phyloP scores from a whole-genome alignment of 306 rosid genomes.

The Vigna trinervia region DNA sequence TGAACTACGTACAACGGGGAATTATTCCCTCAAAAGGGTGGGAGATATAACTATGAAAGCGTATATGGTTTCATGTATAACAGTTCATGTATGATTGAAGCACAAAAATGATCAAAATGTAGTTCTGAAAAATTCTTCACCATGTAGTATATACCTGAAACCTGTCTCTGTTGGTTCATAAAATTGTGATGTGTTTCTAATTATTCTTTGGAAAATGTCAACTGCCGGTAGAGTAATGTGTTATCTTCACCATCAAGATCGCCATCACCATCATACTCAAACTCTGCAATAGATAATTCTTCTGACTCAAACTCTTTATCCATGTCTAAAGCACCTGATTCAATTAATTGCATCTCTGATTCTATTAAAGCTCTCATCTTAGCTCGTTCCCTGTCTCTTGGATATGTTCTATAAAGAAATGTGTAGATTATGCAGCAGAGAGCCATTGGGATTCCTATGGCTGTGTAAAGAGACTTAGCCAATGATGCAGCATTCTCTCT shows the following conservation, averaged over 20 bases:
- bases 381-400: slow-evolving; percentile 85
- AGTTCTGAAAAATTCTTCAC: slow-evolving; percentile 7
- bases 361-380: slow-evolving; percentile 65
- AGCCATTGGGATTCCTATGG: slow-evolving; percentile 87
- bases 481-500: slow-evolving; percentile 84
- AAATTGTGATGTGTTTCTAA: slow-evolving; percentile 20
- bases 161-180: background rate
- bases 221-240: slow-evolving; percentile 58
- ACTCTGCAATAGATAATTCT: slow-evolving; percentile 56
- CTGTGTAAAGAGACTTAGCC: slow-evolving; percentile 83
- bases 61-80: slow-evolving; percentile 12
- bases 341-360: slow-evolving; percentile 73
- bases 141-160: slow-evolving; percentile 28
- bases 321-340: slow-evolving; percentile 35
- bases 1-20: slow-evolving; percentile 5
- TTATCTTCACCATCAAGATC: slow-evolving; percentile 70
- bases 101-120: background rate
- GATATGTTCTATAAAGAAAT: slow-evolving; percentile 79
- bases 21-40: background rate
- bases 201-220: slow-evolving; percentile 54
- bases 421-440: slow-evolving; percentile 83
- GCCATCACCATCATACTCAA: slow-evolving; percentile 58
- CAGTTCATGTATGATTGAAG: background rate
- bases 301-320: slow-evolving; percentile 44
- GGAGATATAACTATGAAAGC: slow-evolving; percentile 36